Base-by-base conservation (phyloP, 2,329 filamentous ascomycete genomes). In the Bipolaris oryzae region DNA sequence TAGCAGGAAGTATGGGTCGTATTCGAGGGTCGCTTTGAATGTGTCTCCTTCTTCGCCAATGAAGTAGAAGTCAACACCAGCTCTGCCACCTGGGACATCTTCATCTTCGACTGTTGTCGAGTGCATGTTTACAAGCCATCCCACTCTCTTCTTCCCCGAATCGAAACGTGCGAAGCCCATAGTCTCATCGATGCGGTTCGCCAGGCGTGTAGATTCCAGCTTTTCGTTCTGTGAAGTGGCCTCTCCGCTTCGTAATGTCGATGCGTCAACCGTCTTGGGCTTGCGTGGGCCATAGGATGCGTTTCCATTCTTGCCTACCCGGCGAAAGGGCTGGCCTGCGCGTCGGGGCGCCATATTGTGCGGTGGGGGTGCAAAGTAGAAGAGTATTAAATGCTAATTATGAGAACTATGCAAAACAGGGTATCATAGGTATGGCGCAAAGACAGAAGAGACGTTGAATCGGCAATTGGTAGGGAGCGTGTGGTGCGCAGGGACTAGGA, bases 71-170 rank as follows among this genome's bases (percentile, higher is more conserved):
- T 99, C 95, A 54, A 99, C 87, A 7, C 91, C 95, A 1, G 95
- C 90, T 63, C 92, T 87, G 35, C 95, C 95, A 57, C 91, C 91
- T 1, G 90, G 88, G 43, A 90, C 84, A 66, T 91, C 90, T 15
- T 93, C 85, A 73, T 98, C 94, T 75, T 96, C 81, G 43, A 99
- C 84, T 11, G 87, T 87, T 0, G 95, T 98, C 37, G 92, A 88
- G 74, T 96, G 91, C 80, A 98, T 91, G 73, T 98, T 99, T 67
- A 94, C 91, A 3, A 99, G 85, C 95, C 95, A 99, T 62, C 96
- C 93, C 47, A 90, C 85, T 73, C 88, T 90, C 78, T 89, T 92
- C 73, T 90, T 87, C 45, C 92, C 95, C 31, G 91, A 88, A 63
- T 99, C 96, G 74, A 93, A 97, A 48, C 94, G 89, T 33, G 88